Conservation (phyloP, 202 grass and related monocot species). For the Zoysia matrella region DNA sequence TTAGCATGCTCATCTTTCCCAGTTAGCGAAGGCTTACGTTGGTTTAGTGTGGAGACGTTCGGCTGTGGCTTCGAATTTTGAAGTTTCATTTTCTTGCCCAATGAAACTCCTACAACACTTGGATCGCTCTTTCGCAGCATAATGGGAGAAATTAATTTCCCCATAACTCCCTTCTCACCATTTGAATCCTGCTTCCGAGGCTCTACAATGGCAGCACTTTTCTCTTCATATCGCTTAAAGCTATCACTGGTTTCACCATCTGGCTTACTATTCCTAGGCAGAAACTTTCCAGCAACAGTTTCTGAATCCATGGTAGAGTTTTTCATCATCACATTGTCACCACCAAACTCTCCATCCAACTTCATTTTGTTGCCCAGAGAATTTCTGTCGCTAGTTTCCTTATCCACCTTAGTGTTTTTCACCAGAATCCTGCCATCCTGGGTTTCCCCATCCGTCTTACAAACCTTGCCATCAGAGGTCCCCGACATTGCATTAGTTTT, state of each 20-base stretch:
- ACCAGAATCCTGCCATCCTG: background rate
- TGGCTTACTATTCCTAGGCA: slow-evolving; percentile 13
- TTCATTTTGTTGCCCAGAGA: slow-evolving; percentile 35
- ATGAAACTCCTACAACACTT: slow-evolving; percentile 57
- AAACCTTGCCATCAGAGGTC: slow-evolving; percentile 29
- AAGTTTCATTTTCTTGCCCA: slow-evolving; percentile 49
- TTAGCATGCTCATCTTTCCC: slow-evolving; percentile 39
- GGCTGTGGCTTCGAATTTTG: slow-evolving; percentile 49
- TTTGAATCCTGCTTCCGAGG: slow-evolving; percentile 27
- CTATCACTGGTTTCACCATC: slow-evolving; percentile 33
- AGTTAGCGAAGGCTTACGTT: slow-evolving; percentile 27
- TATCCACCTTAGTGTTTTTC: slow-evolving; percentile 29
- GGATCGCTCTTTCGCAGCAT: slow-evolving; percentile 55
- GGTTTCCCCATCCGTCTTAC: slow-evolving; percentile 27
- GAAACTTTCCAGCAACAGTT: slow-evolving; percentile 36
- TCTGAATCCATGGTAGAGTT: slow-evolving; percentile 20
- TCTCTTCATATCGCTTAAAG: slow-evolving; percentile 34
- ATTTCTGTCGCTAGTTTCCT: slow-evolving; percentile 40
- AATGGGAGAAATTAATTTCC: slow-evolving; percentile 51
- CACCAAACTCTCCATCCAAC: slow-evolving; percentile 17
- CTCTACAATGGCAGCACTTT: slow-evolving; percentile 17
- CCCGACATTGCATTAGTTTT: slow-evolving; percentile 30
- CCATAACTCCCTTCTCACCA: slow-evolving; percentile 46
- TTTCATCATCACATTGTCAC: slow-evolving; percentile 25
- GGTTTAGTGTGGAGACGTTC: slow-evolving; percentile 42